Evolutionary conservation across 192 early-diverging fungal species (phyloP), one percentile per base, ranked within the genome.

Genomic region (Pilobolus umbonatus): DNA sequence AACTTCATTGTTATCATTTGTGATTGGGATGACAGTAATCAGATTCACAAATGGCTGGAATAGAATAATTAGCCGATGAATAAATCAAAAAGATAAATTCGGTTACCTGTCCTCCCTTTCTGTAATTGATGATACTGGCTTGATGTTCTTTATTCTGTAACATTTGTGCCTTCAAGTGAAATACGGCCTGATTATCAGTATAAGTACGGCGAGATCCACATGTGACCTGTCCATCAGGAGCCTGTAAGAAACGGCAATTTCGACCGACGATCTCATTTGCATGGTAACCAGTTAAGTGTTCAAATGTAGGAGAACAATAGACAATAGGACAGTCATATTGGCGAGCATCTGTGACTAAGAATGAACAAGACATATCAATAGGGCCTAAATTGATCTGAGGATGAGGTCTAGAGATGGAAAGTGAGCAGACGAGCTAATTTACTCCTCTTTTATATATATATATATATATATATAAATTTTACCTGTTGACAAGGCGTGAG

Each of bases 121-220:
- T 72, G 66, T 85, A 85, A 53, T 85, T 85, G 54, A 85, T 83
- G 21, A 82, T 59, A 11, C 72, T 73, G 35, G 74, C 80, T 65
- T 85, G 83, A 47, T 74, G 71, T 65, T 85, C 83, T 29, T 82
- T 71, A 7, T 67, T 51, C 31, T 62, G 46, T 36, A 74, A 47
- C 56, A 82, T 54, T 17, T 61, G 55, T 5, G 75, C 61, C 40
- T 73, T 69, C 21, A 85, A 64, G 49, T 77, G 68, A 40, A 59
- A 68, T 2, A 81, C 76, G 4, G 81, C 71, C 24, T 55, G 61
- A 48, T 83, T 79, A 62, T 83, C 81, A 4, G 73, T 73, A 40
- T 70, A 71, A 54, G 68, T 51, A 39, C 81, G 66, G n/a, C 62
- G 52, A 11, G 69, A 62, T 14, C 81, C 81, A 32, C 60, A 55